Base-by-base conservation (phyloP, 2,329 filamentous ascomycete species). In the Cordyceps militaris region DNA sequence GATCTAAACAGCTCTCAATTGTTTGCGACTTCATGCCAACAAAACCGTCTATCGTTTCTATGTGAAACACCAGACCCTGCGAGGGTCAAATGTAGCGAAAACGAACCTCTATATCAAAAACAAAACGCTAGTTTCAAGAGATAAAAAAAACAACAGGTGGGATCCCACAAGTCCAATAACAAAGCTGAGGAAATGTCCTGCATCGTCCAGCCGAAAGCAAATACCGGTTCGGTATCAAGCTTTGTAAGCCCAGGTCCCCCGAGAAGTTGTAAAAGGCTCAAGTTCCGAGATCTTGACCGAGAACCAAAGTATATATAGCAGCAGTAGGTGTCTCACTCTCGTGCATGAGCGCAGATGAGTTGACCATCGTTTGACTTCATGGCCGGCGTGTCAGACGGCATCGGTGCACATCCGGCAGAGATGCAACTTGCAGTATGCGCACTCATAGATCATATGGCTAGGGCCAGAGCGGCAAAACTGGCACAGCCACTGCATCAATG, bases 361-460 rank as follows among this genome's bases (percentile, higher is more conserved):
- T n/a, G 26, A 19, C 40, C 38, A 16, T 43, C 8, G 28, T 8
- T 24, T 13, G 14, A n/a, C 11, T 14, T 43, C 19, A 26, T 11
- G 26, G 19, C 11, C 8, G 19, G 32, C 16, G 46, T 11, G 5
- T 46, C 21, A 57, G 26, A 16, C 10, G 9, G 36, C 9, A n/a
- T 60, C 53, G 11, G 32, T 40, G 43, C 58, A 60, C 47, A 57
- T 30, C 23, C 82, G 76, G 69, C 85, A 88, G 30, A 81, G 78
- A 71, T 87, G 84, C 52, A 86, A 72, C 69, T 84, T 84, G 79
- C 85, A 88, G 68, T 85, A 86, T 61, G 78, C 76, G 73, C 85
- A 88, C 69, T 88, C 83, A 62, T 81, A 87, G 65, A 88, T 87
- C 71, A 79, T 80, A 82, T 83, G 87, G 70, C 84, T 80, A 53